Evolutionary conservation across 805 yeast species (phyloP), one percentile per base, ranked within the genome.

Genomic region (Candida taoyuanica): DNA sequence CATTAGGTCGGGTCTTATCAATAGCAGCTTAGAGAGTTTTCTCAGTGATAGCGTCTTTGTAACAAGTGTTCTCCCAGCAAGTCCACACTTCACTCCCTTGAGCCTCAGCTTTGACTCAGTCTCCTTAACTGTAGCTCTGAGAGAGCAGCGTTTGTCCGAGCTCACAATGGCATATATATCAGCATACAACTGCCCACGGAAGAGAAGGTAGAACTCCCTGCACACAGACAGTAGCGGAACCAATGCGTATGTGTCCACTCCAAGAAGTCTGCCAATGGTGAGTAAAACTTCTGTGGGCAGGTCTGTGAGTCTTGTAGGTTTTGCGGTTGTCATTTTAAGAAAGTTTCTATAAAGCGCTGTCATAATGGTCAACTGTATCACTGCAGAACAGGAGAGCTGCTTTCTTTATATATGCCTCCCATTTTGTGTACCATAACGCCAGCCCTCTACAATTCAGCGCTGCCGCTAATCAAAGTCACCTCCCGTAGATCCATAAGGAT

Each of bases 121-220:
- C n/a, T 27, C 24, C 17, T 36, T 32, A 8, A 34, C 16, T 5
- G 41, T 33, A 11, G 33, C 31, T 2, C 23, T 17, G 2, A 25
- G 11, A 13, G 28, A 16, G 23, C 31, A 37, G 21, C 29, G 29
- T 5, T 36, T 38, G 17, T 42, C 53, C 7, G 46, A 36, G 9
- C 46, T 40, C 14, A 47, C 29, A 15, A 48, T 31, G 9, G 45
- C 44, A 17, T 37, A 40, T 14, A 50, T 50, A 11, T 42, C 32
- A 4, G 31, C 19, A 29, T 47, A 50, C 12, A 50, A 15, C 3
- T 30, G 20, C 9, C 39, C 29, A 17, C 49, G 40, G 17, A 34
- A 37, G 2, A 33, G 17, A 7, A 19, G 17, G 36, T 48, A 43
- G 20, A 47, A 36, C 12, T 36, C 34, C 29, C 33, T 44, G 24